Evolutionary conservation across 768 basidiomycete genomes (phyloP).

Genomic region (Tubosaeta sp.): DNA sequence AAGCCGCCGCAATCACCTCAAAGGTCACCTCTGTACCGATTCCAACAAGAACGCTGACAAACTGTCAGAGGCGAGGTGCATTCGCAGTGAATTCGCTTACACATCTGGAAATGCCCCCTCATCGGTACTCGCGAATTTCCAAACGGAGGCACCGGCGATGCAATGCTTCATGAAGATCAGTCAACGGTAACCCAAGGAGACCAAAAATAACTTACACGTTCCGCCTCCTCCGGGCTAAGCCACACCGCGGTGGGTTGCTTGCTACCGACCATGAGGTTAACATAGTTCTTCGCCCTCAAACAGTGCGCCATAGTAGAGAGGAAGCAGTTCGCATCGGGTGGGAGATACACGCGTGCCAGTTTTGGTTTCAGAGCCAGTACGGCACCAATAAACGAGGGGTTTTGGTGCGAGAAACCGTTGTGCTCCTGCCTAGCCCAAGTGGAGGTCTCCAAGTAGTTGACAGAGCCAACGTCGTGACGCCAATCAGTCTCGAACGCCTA

Average conservation of each 20-base stretch:
- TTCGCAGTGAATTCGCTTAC: conserved; percentile 30
- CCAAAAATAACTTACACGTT: conserved; percentile 39
- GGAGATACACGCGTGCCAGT: conserved; percentile 74
- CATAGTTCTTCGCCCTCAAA: conserved; percentile 76
- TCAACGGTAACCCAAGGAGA: neutral
- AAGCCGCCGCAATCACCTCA: conserved; percentile 84
- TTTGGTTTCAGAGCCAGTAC: conserved; percentile 74
- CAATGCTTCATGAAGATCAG: conserved; percentile 53
- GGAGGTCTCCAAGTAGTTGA: conserved; percentile 86
- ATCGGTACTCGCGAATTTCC: conserved; percentile 78
- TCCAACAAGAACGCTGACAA: conserved; percentile 67
- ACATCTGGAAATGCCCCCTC: conserved; percentile 70
- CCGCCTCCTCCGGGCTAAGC: conserved; percentile 71
- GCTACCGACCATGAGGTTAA: conserved; percentile 86
- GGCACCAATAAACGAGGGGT: conserved; percentile 81
- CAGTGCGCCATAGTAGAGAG: conserved; percentile 83
- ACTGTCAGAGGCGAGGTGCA: conserved; percentile 1
- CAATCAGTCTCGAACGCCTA: conserved; percentile 61
- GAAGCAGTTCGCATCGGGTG: conserved; percentile 88
- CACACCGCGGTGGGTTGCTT: conserved; percentile 82
- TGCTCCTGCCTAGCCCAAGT: conserved; percentile 85
- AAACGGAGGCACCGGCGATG: conserved; percentile 80
- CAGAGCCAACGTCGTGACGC: conserved; percentile 64
- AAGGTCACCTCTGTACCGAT: conserved; percentile 87
- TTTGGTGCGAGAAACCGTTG: conserved; percentile 89